These are phyloP conservation scores for Testicularia cyperi DNA, from an alignment of 1,284 basidiomycete species.

Conservation along the genomic window DNA sequence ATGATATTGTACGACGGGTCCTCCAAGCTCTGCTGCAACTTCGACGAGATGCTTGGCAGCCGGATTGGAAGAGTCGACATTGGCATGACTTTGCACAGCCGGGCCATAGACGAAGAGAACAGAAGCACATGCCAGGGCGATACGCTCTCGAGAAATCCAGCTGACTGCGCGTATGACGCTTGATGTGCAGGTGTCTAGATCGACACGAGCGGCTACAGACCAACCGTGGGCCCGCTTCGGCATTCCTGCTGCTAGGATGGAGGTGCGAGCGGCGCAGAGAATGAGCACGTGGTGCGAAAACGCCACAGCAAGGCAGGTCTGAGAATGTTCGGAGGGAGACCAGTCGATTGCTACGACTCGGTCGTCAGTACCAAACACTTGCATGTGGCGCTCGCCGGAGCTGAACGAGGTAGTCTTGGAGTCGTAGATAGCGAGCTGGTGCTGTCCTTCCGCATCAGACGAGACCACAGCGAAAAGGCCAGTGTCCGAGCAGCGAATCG, in stretches of 20 bases:
- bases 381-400: conserved; percentile 66
- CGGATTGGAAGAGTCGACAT: no score
- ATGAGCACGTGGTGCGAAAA: conserved; percentile 24
- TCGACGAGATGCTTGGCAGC: conserved; percentile 16
- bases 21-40: conserved; percentile 15
- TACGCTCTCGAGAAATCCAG: conserved; percentile 19
- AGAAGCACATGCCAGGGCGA: conserved; percentile 26
- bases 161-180: conserved; percentile 21
- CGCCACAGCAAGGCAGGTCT: conserved; percentile 11
- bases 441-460: not conserved
- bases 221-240: conserved; percentile 2
- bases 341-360: conserved; percentile 17
- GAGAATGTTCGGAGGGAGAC: conserved; percentile 20
- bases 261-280: conserved; percentile 9
- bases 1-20: conserved; percentile 37
- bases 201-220: conserved; percentile 9
- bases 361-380: conserved; percentile 5
- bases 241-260: not conserved
- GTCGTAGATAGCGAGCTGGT: conserved; percentile 74
- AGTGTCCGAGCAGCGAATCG: not conserved
- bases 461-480: not conserved
- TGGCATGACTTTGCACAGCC: no score
- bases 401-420: conserved; percentile 90
- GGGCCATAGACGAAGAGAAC: conserved; percentile 27
- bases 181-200: conserved; percentile 15